Base-by-base conservation (phyloP, 208 protist species). In the Acanthamoeba triangularis region DNA sequence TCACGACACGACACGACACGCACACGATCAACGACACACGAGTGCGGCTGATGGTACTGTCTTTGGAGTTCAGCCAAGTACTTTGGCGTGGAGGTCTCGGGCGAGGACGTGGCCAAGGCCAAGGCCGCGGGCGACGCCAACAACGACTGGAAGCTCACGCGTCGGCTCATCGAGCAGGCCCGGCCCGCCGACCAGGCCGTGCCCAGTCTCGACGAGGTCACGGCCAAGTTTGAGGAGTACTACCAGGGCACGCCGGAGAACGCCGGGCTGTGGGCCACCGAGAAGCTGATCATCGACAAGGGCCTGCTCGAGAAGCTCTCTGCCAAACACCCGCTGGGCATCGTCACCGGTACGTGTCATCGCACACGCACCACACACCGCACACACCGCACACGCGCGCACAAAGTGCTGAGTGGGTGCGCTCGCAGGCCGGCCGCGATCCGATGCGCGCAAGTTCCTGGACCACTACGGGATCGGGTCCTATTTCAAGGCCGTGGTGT, bases 101-200 rank as follows among this genome's bases (percentile, higher is more conserved):
- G 41, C 20, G 94, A 82, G 25, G 96, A 96, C 94, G 47, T 96
- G n/a, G 82, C 28, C 23, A 76, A 41, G 82, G 78, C 61, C 63
- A 96, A 96, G 94, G 90, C 85, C 37, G 41, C 49, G 11, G 87
- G 90, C 41, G 94, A 80, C 37, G 94, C 88, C 65, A 96, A 96
- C 47, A 96, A 96, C 82, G 96, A 96, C 54, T 96, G 96, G 96
- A 61, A 90, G 59, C 63, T 96, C 44, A 94, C 96, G 13, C 94
- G 20, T 16, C 20, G 23, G 7, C 82, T 96, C 63, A 54, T 96
- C 47, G 80, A 8, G 25, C 5, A 47, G 16, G 56, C n/a, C 44
- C 1, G 44, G 28, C 2, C 56, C 37, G 63, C 90, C 52, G 30
- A 28, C 20, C 18, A 20, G 25, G 47, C 2, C 14, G 28, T 59